Conservation (phyloP, 2,329 filamentous ascomycete species). For the Fusarium stilboides region DNA sequence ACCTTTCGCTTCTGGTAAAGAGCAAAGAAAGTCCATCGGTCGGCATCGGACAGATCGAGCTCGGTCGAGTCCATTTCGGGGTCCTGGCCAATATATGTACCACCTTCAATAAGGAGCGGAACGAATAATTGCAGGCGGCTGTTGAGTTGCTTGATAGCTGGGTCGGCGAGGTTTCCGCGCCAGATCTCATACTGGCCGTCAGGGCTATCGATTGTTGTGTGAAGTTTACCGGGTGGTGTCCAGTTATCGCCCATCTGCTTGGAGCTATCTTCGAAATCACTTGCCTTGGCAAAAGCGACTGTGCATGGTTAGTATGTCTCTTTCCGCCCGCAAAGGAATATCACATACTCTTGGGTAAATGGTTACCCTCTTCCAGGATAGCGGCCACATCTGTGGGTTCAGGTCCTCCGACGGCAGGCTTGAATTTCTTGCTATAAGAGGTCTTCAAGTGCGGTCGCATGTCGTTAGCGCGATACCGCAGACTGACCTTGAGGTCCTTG, state of each 20-base stretch:
- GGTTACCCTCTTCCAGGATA: constrained; percentile 74
- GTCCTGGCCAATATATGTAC: constrained; percentile 76
- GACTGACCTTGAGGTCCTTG: constrained; percentile 81
- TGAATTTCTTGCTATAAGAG: constrained; percentile 80
- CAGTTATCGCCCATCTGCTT: constrained; percentile 61
- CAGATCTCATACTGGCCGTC: constrained; percentile 86
- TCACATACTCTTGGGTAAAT: constrained; percentile 75
- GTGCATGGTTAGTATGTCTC: constrained; percentile 27
- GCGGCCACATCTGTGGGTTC: constrained; percentile 78
- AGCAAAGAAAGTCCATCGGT: constrained; percentile 94
- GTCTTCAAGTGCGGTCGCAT: constrained; percentile 83
- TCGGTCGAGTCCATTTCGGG: constrained; percentile 70
- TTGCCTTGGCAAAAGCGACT: constrained; percentile 77
- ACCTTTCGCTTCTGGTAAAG: constrained; percentile 77
- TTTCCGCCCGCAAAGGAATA: constrained; percentile 29
- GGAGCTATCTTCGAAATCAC: constrained; percentile 74
- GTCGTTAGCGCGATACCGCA: constrained; percentile 78
- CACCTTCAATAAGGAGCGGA: constrained; percentile 92
- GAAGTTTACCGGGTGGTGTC: constrained; percentile 82
- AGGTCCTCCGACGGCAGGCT: constrained; percentile 73
- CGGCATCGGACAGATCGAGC: constrained; percentile 77
- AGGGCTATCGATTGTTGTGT: constrained; percentile 73
- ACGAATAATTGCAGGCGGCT: constrained; percentile 87
- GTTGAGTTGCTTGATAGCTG: constrained; percentile 78
- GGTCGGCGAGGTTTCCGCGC: constrained; percentile 81